Conservation (phyloP, 129 eudicot species). For the Solidago caesia region DNA sequence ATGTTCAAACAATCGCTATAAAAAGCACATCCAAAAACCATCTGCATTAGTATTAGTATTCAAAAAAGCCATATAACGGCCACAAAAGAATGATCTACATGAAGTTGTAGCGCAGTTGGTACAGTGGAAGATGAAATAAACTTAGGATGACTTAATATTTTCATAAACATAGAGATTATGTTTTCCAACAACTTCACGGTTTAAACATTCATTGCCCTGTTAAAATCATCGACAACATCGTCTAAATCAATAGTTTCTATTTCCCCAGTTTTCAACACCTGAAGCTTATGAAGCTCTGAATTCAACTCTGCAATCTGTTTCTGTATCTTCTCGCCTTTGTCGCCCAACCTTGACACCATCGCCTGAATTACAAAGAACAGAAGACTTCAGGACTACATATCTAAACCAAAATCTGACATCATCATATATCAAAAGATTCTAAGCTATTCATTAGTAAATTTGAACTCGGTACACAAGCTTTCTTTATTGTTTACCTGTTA, state of each 20-base stretch:
- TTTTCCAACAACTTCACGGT: neutral
- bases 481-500: no score
- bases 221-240: constrained; percentile 42
- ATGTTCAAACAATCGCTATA: no score
- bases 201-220: constrained; percentile 49
- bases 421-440: neutral
- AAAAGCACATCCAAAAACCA: no score
- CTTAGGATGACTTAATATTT: constrained; percentile 26
- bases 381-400: neutral
- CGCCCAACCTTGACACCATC: constrained; percentile 55
- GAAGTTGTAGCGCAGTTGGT: neutral
- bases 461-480: no score
- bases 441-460: neutral
- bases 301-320: constrained; percentile 57
- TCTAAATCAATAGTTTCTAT: constrained; percentile 48
- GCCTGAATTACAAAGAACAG: constrained; percentile 33
- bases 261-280: constrained; percentile 19
- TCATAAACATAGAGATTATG: constrained; percentile 32
- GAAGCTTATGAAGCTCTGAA: constrained; percentile 46
- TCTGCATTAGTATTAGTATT: no score
- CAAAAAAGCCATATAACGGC: neutral
- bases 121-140: constrained; percentile 14
- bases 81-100: constrained; percentile 6
- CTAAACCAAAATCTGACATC: neutral
- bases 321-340: constrained; percentile 57